Evolutionary conservation across 306 rosid genomes (phyloP).

Genomic region (Bauhinia variegata): DNA sequence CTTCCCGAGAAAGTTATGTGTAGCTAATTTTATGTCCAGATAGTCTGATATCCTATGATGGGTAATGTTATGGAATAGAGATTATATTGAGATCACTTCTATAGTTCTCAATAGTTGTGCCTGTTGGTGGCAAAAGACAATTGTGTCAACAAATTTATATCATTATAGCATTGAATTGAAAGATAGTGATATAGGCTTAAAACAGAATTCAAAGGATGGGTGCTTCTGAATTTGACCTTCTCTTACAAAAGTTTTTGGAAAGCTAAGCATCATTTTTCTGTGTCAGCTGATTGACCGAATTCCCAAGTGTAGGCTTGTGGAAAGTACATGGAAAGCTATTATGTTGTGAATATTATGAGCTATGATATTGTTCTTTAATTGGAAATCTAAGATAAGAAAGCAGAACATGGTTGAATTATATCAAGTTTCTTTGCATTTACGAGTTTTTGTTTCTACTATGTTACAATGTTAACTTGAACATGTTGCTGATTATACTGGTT

Average conservation of each 20-base stretch:
- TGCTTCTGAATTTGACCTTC: background rate
- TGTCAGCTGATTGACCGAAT: no score
- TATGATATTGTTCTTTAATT: background rate
- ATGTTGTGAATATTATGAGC: background rate
- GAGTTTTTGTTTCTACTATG: background rate
- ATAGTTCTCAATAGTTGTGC: background rate
- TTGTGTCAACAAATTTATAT: background rate
- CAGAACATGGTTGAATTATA: background rate
- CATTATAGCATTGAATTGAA: background rate
- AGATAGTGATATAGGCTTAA: background rate
- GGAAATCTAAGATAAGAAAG: background rate
- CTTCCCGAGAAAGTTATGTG: no score
- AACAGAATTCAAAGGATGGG: background rate
- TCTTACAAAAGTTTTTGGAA: background rate
- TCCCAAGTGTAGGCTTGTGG: background rate
- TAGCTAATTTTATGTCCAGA: background rate
- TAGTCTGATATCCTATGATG: background rate
- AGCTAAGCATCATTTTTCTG: background rate
- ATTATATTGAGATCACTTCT: background rate
- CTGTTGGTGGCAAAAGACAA: background rate
- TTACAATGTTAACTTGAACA: conserved; percentile 2
- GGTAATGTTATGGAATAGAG: background rate
- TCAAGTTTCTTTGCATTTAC: background rate
- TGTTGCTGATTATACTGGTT: no score
- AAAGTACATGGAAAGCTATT: background rate